Percentiles rank a stretch among this genome's conserved stretches.
phyloP scores from a whole-genome alignment of 139 green algal genomes.

The Coelastrella sp. region DNA sequence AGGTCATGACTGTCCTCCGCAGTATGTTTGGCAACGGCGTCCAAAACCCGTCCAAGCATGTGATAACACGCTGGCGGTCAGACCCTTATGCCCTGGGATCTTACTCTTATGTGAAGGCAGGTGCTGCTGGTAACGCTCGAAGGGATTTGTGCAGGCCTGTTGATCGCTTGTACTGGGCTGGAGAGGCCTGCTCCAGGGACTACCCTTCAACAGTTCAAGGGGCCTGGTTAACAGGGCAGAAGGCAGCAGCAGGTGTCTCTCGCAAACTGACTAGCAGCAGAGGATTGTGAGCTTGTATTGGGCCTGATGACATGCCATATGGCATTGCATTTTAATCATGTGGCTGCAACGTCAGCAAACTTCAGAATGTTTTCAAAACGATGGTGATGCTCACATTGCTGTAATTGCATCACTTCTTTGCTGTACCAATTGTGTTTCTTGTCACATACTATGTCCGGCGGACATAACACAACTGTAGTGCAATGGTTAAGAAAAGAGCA shows the following conservation, averaged over 20 bases:
- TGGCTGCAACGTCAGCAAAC: too few relatives aligned
- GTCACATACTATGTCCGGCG: too few relatives aligned
- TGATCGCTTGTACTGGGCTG: conserved; percentile 6
- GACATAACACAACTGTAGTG: too few relatives aligned
- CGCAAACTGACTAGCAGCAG: not conserved
- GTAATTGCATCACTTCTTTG: too few relatives aligned
- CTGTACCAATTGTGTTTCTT: too few relatives aligned
- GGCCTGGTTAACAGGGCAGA: conserved; percentile 15
- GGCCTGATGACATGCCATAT: too few relatives aligned
- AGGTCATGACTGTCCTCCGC: not conserved
- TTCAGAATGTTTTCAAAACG: too few relatives aligned
- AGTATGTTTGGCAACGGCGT: conserved; percentile 7
- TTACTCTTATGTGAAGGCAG: not conserved
- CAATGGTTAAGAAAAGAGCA: too few relatives aligned
- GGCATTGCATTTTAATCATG: too few relatives aligned
- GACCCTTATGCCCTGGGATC: conserved; percentile 26
- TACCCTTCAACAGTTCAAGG: conserved; percentile 31
- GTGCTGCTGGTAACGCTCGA: not conserved
- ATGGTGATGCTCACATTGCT: too few relatives aligned
- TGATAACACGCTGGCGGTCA: conserved; percentile 22
- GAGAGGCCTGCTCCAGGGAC: not conserved
- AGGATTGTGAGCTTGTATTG: not conserved
- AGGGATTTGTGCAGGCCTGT: not conserved
- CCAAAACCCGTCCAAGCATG: not conserved
- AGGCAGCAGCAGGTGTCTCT: not conserved